These are phyloP conservation scores for Oryza glumipatula DNA, from an alignment of 176 grass and related monocot species.

Conservation along the genomic window DNA sequence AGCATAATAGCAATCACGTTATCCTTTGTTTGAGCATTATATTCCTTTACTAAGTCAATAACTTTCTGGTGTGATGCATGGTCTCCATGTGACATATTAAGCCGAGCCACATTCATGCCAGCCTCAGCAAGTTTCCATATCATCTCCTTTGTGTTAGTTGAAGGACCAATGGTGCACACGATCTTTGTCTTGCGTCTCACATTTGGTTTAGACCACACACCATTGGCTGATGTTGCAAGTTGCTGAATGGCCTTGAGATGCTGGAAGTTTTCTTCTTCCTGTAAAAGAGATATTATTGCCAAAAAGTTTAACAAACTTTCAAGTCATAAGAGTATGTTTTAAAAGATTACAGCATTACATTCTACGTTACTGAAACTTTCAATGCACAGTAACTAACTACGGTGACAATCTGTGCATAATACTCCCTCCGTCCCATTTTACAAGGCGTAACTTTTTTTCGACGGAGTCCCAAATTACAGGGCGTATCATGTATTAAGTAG, in stretches of 20 bases:
- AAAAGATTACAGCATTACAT: not conserved
- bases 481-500: too few relatives aligned
- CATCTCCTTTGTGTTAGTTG: conserved; percentile 95
- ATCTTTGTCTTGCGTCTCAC: conserved; percentile 97
- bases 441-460: too few relatives aligned
- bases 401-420: not conserved
- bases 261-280: conserved; percentile 86
- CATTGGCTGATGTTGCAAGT: conserved; percentile 51
- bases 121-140: conserved; percentile 90
- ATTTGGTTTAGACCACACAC: conserved; percentile 84
- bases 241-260: conserved; percentile 85
- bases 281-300: conserved; percentile 31
- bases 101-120: conserved; percentile 87
- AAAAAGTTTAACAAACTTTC: conserved; percentile 14
- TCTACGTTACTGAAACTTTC: not conserved
- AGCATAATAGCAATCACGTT: conserved; percentile 97
- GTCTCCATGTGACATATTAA: conserved; percentile 97
- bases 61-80: conserved; percentile 92
- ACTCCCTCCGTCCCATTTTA: too few relatives aligned
- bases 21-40: conserved; percentile 80
- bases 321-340: conserved; percentile 19
- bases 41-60: conserved; percentile 94
- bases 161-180: conserved; percentile 94
- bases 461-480: too few relatives aligned
- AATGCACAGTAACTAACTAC: not conserved